These are phyloP conservation scores for Dactylellina parvicollis DNA, from an alignment of 2,329 filamentous ascomycete species.

Conservation along the genomic window DNA sequence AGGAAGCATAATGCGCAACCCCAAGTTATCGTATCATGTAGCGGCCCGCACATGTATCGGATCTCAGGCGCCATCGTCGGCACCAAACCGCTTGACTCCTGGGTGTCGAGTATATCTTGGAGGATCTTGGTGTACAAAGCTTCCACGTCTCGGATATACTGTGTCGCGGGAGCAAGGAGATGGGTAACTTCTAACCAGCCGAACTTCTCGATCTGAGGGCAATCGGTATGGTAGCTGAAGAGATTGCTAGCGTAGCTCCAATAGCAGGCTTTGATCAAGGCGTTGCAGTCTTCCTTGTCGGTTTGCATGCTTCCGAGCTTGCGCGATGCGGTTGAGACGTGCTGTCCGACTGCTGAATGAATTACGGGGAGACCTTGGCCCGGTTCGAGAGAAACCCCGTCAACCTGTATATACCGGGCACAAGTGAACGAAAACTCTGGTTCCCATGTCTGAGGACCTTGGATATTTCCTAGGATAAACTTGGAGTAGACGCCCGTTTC, in stretches of 20 bases:
- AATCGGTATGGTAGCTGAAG: conserved; percentile 65
- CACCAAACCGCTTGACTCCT: conserved; percentile 63
- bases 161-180: conserved; percentile 63
- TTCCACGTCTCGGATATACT: conserved; percentile 65
- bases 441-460: conserved; percentile 60
- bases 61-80: conserved; percentile 65
- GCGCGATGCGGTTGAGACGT: conserved; percentile 62
- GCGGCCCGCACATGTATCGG: conserved; percentile 65
- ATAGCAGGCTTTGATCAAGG: conserved; percentile 63
- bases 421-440: conserved; percentile 64
- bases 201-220: conserved; percentile 65
- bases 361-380: conserved; percentile 59
- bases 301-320: conserved; percentile 61
- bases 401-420: conserved; percentile 63
- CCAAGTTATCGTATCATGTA: conserved; percentile 65
- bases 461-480: conserved; percentile 59
- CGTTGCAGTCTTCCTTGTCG: conserved; percentile 62
- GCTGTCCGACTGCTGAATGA: conserved; percentile 60
- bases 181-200: conserved; percentile 66
- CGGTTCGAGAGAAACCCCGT: conserved; percentile 60
- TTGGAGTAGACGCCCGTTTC: conserved; percentile 62
- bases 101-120: conserved; percentile 64
- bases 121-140: conserved; percentile 64
- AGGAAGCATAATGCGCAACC: conserved; percentile 62
- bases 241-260: conserved; percentile 64